phyloP scores from a whole-genome alignment of 2,329 filamentous ascomycete genomes.

The Curvularia verruculosa region DNA sequence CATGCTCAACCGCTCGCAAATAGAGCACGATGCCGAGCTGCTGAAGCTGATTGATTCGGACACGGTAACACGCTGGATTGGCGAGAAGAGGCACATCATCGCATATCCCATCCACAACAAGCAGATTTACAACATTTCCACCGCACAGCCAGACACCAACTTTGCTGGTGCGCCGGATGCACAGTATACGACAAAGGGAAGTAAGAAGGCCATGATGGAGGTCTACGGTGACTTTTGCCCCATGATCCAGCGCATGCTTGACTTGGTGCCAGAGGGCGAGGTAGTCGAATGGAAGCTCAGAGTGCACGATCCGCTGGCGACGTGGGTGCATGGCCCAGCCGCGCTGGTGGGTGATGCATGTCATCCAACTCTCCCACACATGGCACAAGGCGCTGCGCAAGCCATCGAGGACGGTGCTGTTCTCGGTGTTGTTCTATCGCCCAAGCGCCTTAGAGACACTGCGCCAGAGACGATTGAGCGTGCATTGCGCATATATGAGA shows the following conservation, averaged over 20 bases:
- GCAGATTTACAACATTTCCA: constrained; percentile 70
- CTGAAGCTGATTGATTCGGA: constrained; percentile 70
- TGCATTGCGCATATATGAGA: constrained; percentile 63
- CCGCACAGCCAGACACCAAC: constrained; percentile 65
- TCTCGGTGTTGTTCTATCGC: constrained; percentile 58
- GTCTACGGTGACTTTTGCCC: constrained; percentile 67
- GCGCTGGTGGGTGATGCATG: constrained; percentile 66
- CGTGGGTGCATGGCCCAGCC: constrained; percentile 62
- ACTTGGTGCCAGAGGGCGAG: constrained; percentile 67
- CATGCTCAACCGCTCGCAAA: constrained; percentile 72
- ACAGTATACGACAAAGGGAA: constrained; percentile 68
- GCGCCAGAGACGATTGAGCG: constrained; percentile 55
- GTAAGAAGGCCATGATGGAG: constrained; percentile 65
- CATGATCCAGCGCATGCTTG: constrained; percentile 64
- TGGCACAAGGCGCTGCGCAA: constrained; percentile 69
- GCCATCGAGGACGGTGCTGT: constrained; percentile 69
- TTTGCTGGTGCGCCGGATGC: constrained; percentile 63
- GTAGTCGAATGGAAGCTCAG: constrained; percentile 71
- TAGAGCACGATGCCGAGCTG: constrained; percentile 70
- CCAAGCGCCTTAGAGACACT: constrained; percentile 54
- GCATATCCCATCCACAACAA: constrained; percentile 75
- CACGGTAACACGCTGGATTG: constrained; percentile 76
- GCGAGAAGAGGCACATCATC: constrained; percentile 76
- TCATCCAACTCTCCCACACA: constrained; percentile 68
- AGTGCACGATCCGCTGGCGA: constrained; percentile 66